Conservation (phyloP, 2,329 filamentous ascomycete species). For the Cercospora citrullina region DNA sequence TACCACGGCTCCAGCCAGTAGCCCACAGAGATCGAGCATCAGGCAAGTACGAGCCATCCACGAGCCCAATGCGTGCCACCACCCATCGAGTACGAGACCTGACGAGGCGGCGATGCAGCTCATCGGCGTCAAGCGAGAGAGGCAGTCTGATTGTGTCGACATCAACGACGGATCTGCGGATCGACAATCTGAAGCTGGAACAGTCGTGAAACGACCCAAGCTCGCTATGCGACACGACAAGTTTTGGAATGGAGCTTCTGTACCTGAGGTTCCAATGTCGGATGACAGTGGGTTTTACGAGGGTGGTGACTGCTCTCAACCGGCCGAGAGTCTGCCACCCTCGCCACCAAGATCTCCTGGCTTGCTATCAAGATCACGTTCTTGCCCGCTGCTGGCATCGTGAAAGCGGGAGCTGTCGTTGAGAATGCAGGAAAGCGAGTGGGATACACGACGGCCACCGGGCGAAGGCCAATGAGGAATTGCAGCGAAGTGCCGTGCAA, state of each 20-base stretch:
- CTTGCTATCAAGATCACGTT: neutral
- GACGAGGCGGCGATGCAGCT: conserved; percentile 2
- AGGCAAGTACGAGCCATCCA: conserved; percentile 13
- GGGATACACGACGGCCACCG: neutral
- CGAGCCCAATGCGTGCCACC: neutral
- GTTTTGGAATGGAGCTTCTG: neutral
- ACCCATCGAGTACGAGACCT: neutral
- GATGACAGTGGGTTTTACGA: neutral
- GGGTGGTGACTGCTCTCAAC: neutral
- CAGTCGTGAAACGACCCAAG: conserved; percentile 5
- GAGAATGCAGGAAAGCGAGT: neutral
- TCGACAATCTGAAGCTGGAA: neutral
- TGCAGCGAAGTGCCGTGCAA: neutral
- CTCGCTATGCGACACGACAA: neutral
- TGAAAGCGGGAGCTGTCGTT: neutral
- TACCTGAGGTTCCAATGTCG: neutral
- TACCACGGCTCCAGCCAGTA: conserved; percentile 1
- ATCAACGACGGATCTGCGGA: neutral
- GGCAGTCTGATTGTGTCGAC: conserved; percentile 12
- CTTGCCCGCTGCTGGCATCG: conserved; percentile 1
- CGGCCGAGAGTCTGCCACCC: neutral
- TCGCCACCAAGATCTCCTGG: conserved; percentile 2
- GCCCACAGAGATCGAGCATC: conserved; percentile 6
- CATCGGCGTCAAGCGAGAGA: conserved; percentile 17
- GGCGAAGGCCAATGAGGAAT: neutral